Evolutionary conservation across 1,284 basidiomycete genomes (phyloP).

Genomic region (Trametes pubescens): DNA sequence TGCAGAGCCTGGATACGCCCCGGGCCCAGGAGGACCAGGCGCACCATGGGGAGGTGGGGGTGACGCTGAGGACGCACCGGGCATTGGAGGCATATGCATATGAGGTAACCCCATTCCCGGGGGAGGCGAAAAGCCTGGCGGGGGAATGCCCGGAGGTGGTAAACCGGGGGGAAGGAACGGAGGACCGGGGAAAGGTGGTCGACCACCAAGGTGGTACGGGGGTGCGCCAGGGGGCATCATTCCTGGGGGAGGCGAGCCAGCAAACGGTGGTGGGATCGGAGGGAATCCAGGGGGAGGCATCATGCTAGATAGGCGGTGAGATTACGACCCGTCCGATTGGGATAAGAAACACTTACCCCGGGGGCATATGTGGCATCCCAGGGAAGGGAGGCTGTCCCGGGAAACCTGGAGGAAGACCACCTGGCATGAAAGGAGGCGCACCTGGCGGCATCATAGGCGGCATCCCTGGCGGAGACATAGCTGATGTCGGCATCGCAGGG

Average conservation of each 20-base stretch:
- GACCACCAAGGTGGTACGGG: slow-evolving; percentile 52
- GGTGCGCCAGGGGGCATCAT: slow-evolving; percentile 45
- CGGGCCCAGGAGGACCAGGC: slow-evolving; percentile 17
- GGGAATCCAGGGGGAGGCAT: slow-evolving; percentile 40
- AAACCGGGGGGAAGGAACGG: slow-evolving; percentile 42
- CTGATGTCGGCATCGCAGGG: slow-evolving; percentile 43
- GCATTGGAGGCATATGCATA: slow-evolving; percentile 32
- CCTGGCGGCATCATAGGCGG: slow-evolving; percentile 48
- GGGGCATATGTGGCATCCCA: slow-evolving; percentile 46
- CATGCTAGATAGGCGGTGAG: slow-evolving; percentile 12
- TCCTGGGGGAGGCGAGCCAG: slow-evolving; percentile 45
- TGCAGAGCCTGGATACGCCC: slow-evolving; percentile 18
- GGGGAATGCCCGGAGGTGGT: slow-evolving; percentile 36
- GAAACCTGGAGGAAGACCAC: slow-evolving; percentile 51
- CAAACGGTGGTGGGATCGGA: slow-evolving; percentile 46
- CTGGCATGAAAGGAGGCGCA: slow-evolving; percentile 48
- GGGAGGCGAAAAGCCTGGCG: slow-evolving; percentile 34
- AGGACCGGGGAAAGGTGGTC: slow-evolving; percentile 47
- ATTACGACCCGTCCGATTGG: not conserved
- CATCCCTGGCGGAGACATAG: slow-evolving; percentile 45
- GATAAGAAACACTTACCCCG: slow-evolving; percentile 50
- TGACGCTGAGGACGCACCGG: slow-evolving; percentile 33
- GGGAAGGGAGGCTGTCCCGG: slow-evolving; percentile 48
- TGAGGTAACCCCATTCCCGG: slow-evolving; percentile 32
- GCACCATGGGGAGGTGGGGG: slow-evolving; percentile 29